Conservation (phyloP, 768 basidiomycete genomes). For the Boletus patriciae region DNA sequence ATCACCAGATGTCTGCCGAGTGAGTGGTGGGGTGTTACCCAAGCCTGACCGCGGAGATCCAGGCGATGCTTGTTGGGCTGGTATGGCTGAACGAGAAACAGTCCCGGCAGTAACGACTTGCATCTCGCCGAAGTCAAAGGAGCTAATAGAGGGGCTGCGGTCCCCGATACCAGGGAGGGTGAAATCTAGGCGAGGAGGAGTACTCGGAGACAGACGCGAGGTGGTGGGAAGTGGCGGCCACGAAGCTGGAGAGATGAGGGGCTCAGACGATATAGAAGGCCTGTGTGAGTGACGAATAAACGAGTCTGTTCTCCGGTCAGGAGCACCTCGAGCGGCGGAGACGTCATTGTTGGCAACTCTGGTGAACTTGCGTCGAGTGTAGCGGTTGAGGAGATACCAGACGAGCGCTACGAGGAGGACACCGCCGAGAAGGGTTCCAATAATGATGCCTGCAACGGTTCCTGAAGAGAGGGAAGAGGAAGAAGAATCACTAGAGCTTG, state of each 20-base stretch:
- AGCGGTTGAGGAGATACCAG: constrained; percentile 15
- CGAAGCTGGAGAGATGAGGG: constrained; percentile 19
- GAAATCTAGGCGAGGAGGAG: constrained; percentile 2
- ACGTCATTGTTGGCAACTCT: constrained; percentile 14
- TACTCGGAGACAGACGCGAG: constrained; percentile 1
- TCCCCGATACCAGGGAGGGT: constrained; percentile 2
- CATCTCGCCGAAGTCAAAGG: constrained; percentile 7
- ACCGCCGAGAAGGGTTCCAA: constrained; percentile 19
- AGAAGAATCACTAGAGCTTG: background rate
- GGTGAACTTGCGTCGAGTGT: constrained; percentile 12
- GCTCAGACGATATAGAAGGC: constrained; percentile 23
- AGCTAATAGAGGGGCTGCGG: background rate
- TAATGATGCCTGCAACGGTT: constrained; percentile 20
- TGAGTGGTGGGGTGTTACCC: background rate
- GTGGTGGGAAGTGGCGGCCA: constrained; percentile 7
- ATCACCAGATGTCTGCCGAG: background rate
- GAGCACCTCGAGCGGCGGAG: background rate
- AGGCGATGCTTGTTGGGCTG: background rate
- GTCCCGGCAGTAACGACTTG: background rate
- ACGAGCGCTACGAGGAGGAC: constrained; percentile 11
- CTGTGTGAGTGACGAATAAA: constrained; percentile 9
- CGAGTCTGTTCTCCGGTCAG: background rate
- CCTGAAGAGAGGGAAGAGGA: constrained; percentile 9
- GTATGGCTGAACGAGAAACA: background rate
- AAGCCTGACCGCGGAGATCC: background rate